Evolutionary conservation across 331 rosid species (phyloP).

Genomic region (Phaseolus coccineus): DNA sequence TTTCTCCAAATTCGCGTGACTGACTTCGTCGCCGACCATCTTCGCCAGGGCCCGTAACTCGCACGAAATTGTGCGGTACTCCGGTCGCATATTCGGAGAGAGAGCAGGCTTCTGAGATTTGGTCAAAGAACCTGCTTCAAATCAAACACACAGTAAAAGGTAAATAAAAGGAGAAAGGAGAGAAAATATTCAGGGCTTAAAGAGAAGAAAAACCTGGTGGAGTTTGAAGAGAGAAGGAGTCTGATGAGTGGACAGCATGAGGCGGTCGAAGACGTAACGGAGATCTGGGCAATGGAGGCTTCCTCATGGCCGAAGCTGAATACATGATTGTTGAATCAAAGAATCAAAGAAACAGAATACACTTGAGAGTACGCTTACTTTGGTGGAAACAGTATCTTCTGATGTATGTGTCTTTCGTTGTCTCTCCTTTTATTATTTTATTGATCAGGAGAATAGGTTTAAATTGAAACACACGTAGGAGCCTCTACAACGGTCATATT

Average conservation of each 20-base stretch:
- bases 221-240: slow-evolving; percentile 59
- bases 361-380: background rate
- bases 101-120: slow-evolving; percentile 57
- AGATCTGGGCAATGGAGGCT: slow-evolving; percentile 82
- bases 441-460: slow-evolving; percentile 17
- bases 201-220: slow-evolving; percentile 61
- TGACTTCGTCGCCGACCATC: slow-evolving; percentile 67
- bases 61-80: slow-evolving; percentile 73
- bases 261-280: slow-evolving; percentile 66
- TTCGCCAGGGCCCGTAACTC: slow-evolving; percentile 67
- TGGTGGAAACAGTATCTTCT: background rate
- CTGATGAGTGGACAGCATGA: slow-evolving; percentile 53
- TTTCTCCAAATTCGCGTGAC: slow-evolving; percentile 42
- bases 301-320: slow-evolving; percentile 45
- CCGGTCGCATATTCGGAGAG: slow-evolving; percentile 60
- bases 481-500: slow-evolving; percentile 74
- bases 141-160: background rate
- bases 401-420: background rate
- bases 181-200: background rate
- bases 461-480: slow-evolving; percentile 29
- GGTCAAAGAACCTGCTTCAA: slow-evolving; percentile 66
- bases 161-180: background rate
- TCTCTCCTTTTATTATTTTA: slow-evolving; percentile 35
- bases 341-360: too few relatives aligned
- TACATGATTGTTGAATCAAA: slow-evolving; percentile 44